Base-by-base conservation (phyloP, 139 green algal species). In the Picochlorum costavermella region DNA sequence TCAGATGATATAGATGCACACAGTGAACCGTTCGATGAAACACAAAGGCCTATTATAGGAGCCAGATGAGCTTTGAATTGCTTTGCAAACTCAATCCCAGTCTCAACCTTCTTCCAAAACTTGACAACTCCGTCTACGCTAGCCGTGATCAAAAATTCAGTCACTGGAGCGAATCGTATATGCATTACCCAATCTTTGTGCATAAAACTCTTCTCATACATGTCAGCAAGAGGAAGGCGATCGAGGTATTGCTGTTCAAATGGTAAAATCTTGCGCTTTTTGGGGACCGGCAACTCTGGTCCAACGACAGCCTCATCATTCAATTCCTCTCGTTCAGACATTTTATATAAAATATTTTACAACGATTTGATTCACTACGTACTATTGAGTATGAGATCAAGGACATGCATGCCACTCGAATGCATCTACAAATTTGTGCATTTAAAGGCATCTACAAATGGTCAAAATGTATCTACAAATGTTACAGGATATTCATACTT, bases 171-270 rank as follows among this genome's bases (percentile, higher is more conserved):
- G 30, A 95, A 81, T 53, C 82, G 80, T 9, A 96, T 76, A 61
- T 95, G 83, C 30, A 86, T 95, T 1, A 99, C 85, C 3, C 73
- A 81, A 63, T 99, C 94, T 8, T 90, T 74, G 74, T 99, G 94
- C 94, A 99, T 98, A 84, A 95, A 98, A 64, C 83, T 95, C 57
- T 80, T 85, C 69, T 98, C 93, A 60, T 99, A 98, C 90, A 96
- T 96, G 20, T 83, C 64, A 2, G 78, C 77, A 23, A 70, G 71
- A 0, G 89, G 89, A 51, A 96, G 67, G 0, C 71, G 71, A 16
- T 85, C 69, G 61, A 96, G 56, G 59, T 91, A 92, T 26, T 87
- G 74, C 57, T 77, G 56, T 72, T 92, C 85, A 66, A 89, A 86
- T 48, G 82, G 72, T 36, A 96, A 63, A 31, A 88, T 75, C 83